A percentile compares a stretch with the other conserved stretches of the same genome.
Conservation (phyloP, 164 flowering plant genomes). For the Nelumbo lutea region DNA sequence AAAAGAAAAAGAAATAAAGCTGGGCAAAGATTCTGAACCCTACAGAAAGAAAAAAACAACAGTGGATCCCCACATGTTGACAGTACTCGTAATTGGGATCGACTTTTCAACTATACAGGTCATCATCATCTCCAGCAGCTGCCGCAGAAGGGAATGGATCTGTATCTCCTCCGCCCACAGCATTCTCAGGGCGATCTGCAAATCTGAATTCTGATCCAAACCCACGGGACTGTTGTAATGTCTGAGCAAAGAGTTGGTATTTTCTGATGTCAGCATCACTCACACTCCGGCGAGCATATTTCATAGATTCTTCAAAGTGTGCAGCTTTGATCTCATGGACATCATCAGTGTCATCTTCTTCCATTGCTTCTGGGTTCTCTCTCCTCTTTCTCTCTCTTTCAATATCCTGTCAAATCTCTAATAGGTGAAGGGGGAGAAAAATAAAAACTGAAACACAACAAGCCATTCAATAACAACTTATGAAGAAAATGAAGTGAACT, state of each 20-base stretch:
- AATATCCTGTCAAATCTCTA: constrained; percentile 39
- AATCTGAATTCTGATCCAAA: constrained; percentile 62
- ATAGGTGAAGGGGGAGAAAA: neutral
- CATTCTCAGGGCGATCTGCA: constrained; percentile 28
- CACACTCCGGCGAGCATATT: constrained; percentile 57
- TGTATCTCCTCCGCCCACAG: constrained; percentile 25
- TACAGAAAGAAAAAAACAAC: too few species aligned
- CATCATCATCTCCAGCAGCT: constrained; percentile 47
- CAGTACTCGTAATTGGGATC: neutral
- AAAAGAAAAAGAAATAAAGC: too few species aligned
- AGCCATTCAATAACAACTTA: too few species aligned
- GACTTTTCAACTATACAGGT: constrained; percentile 34
- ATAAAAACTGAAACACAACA: neutral
- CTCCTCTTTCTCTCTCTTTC: constrained; percentile 47
- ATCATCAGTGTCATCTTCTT: constrained; percentile 54
- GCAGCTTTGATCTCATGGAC: constrained; percentile 52
- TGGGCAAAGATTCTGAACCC: too few species aligned
- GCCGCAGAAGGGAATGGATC: constrained; percentile 39
- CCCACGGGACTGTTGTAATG: constrained; percentile 65
- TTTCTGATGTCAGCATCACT: constrained; percentile 64
- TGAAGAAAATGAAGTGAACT: neutral
- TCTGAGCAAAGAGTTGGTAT: constrained; percentile 61
- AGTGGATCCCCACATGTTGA: too few species aligned
- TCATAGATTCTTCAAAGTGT: constrained; percentile 75
- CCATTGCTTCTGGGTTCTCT: constrained; percentile 64